Percentiles rank a stretch among this genome's conserved stretches.
Conservation (phyloP, 257 asterid species). For the Cruciata laevipes region DNA sequence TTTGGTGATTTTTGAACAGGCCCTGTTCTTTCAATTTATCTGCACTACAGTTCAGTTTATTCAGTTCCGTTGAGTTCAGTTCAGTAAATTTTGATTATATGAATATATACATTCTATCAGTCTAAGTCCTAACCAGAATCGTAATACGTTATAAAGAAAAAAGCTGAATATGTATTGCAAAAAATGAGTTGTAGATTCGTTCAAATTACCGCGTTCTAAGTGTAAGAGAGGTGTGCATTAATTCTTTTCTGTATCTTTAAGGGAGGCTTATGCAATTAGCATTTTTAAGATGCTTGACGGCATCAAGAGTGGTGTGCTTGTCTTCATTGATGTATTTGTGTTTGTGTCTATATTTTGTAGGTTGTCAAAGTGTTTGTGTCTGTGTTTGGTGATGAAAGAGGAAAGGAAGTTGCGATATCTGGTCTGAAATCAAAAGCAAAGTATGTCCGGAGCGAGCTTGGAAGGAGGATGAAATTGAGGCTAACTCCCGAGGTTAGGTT, state of each 20-base stretch:
- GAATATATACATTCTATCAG: no score
- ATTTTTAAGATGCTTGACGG: not conserved
- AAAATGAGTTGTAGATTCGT: not conserved
- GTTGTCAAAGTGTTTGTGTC: constrained; percentile 97
- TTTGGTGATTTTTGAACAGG: not conserved
- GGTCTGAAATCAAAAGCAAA: constrained; percentile 87
- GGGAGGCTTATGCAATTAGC: not conserved
- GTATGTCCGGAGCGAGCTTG: constrained; percentile 83
- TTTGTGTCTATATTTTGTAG: constrained; percentile 25
- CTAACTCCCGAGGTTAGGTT: constrained; percentile 94
- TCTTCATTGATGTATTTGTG: not conserved
- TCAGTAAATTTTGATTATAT: no score
- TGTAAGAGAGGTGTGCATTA: not conserved
- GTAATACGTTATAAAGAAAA: no score
- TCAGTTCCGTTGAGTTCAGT: not conserved
- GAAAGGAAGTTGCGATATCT: constrained; percentile 89
- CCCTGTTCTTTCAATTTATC: no score
- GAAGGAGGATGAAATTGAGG: constrained; percentile 92
- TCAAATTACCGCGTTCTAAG: not conserved
- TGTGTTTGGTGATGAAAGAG: constrained; percentile 97
- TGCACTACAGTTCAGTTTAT: not conserved
- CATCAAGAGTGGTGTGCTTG: constrained; percentile 4
- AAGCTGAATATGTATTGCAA: not conserved
- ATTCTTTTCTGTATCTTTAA: not conserved
- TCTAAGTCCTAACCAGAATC: not conserved